Conservation (phyloP, 148 eudicot genomes). For the Fagopyrum esculentum region DNA sequence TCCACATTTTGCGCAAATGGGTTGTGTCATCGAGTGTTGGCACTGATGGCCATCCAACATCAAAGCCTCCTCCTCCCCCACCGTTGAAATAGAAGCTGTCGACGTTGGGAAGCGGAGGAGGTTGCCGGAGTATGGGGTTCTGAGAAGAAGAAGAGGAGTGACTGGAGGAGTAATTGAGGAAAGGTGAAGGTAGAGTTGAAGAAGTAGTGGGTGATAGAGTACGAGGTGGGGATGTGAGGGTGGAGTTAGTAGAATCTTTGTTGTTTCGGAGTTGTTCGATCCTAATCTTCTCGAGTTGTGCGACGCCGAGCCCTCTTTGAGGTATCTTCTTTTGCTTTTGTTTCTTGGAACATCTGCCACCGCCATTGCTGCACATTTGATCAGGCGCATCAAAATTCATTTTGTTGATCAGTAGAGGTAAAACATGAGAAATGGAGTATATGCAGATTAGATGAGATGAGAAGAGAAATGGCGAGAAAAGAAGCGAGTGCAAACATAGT, state of each 20-base stretch:
- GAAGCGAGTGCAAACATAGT: background rate
- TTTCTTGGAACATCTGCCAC: constrained; percentile 40
- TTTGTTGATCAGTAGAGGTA: too few species aligned
- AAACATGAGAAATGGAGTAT: too few species aligned
- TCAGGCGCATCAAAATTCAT: constrained; percentile 50
- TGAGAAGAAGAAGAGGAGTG: constrained; percentile 16
- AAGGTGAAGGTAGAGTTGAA: constrained; percentile 10
- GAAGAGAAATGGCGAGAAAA: background rate
- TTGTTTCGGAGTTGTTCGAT: constrained; percentile 55
- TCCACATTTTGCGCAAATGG: constrained; percentile 29
- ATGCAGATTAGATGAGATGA: too few species aligned
- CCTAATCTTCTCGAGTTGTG: constrained; percentile 80
- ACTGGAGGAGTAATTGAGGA: constrained; percentile 27
- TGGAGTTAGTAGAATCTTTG: constrained; percentile 19
- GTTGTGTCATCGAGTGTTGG: constrained; percentile 23
- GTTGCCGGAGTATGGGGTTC: background rate
- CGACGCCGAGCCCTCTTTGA: constrained; percentile 90
- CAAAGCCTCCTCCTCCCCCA: constrained; percentile 15
- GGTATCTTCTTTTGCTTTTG: constrained; percentile 61
- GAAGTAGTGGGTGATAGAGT: constrained; percentile 25
- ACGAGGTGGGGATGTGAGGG: constrained; percentile 16
- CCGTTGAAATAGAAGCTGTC: constrained; percentile 18
- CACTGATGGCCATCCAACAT: constrained; percentile 22
- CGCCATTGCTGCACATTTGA: constrained; percentile 27
- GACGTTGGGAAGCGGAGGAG: constrained; percentile 22